Conservation (phyloP, 805 yeast genomes). For the Candida sanyiensis region DNA sequence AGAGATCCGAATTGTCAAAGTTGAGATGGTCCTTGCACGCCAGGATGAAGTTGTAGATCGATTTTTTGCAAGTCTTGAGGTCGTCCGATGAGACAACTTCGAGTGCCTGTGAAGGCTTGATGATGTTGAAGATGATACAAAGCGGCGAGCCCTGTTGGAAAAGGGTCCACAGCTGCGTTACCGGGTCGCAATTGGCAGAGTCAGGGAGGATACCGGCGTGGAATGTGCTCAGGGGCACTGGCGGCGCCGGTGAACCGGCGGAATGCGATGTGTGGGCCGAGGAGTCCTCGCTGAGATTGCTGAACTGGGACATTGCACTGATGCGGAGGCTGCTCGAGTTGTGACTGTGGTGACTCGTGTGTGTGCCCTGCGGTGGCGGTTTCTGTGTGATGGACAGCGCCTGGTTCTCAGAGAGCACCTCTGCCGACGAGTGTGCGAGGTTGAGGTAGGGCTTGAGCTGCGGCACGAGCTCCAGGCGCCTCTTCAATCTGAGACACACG, state of each 20-base stretch:
- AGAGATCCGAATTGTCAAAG: conserved; percentile 74
- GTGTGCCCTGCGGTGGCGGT: conserved; percentile 8
- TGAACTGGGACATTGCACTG: conserved; percentile 30
- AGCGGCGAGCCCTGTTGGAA: conserved; percentile 91
- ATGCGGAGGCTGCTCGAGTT: conserved; percentile 27
- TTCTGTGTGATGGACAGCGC: conserved; percentile 44
- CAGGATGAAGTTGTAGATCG: conserved; percentile 81
- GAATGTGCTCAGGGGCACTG: conserved; percentile 43
- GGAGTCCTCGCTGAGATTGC: conserved; percentile 31
- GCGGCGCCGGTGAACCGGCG: conserved; percentile 23
- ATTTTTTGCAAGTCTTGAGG: conserved; percentile 75
- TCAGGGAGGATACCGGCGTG: conserved; percentile 77
- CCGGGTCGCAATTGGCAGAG: conserved; percentile 78
- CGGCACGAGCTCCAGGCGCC: conserved; percentile 50
- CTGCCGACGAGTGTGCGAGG: conserved; percentile 60
- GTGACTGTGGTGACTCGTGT: conserved; percentile 12
- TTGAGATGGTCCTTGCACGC: conserved; percentile 77
- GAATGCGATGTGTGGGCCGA: conserved; percentile 19
- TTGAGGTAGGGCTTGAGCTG: conserved; percentile 65
- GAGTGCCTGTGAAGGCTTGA: conserved; percentile 53
- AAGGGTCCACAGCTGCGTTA: conserved; percentile 80
- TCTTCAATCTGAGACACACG: conserved; percentile 53
- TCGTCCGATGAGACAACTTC: conserved; percentile 73
- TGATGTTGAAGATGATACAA: conserved; percentile 74
- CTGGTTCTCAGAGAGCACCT: conserved; percentile 66